phyloP scores from a whole-genome alignment of 306 rosid genomes.

The Medicago truncatula region MtrunA17r5.0-ANR NC_053042.1:37613501-37614000 shows the following conservation, averaged over 20 bases:
- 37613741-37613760: too few species aligned
- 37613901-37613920: too few species aligned
- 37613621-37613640: constrained; percentile 31
- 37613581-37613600: constrained; percentile 11
- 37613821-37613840: too few species aligned
- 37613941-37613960: too few species aligned
- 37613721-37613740: too few species aligned
- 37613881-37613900: too few species aligned
- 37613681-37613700: background rate
- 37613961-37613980: background rate
- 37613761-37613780: too few species aligned
- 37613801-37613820: too few species aligned
- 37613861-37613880: too few species aligned
- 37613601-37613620: constrained; percentile 34
- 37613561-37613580: constrained; percentile 51
- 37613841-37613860: too few species aligned
- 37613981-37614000: background rate
- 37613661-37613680: constrained; percentile 10
- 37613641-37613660: constrained; percentile 1
- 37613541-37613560: constrained; percentile 88
- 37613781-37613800: too few species aligned
- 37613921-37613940: too few species aligned
- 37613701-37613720: background rate
- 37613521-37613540: constrained; percentile 97
- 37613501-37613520: constrained; percentile 76